Evolutionary conservation across 139 green algal genomes (phyloP).

Genomic region (Micromonas commoda): DNA sequence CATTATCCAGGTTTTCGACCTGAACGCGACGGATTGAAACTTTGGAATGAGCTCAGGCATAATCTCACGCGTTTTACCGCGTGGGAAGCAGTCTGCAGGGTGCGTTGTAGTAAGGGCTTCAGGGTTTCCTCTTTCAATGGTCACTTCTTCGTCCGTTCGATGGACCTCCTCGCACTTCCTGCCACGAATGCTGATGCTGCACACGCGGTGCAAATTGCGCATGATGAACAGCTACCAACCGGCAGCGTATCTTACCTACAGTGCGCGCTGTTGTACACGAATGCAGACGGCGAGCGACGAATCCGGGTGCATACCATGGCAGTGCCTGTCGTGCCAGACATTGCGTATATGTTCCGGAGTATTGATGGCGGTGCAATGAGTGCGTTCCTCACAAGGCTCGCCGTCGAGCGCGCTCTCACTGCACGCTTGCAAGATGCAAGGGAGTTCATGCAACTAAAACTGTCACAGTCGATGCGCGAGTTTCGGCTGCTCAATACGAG

Average conservation of each 20-base stretch:
- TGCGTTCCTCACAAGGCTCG: constrained; percentile 32
- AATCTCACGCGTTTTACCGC: constrained; percentile 78
- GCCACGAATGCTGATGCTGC: constrained; percentile 80
- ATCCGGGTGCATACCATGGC: constrained; percentile 89
- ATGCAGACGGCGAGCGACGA: constrained; percentile 76
- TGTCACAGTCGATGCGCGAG: constrained; percentile 54
- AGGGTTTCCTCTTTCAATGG: constrained; percentile 86
- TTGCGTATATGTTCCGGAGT: constrained; percentile 72
- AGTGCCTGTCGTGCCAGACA: constrained; percentile 76
- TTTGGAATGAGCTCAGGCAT: constrained; percentile 59
- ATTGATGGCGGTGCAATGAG: constrained; percentile 11
- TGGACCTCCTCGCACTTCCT: constrained; percentile 91
- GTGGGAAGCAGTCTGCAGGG: constrained; percentile 97
- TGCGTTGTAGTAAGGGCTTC: constrained; percentile 66
- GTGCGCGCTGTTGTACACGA: constrained; percentile 85
- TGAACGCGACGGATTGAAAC: constrained; percentile 60
- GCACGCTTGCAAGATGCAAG: constrained; percentile 69
- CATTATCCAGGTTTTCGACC: constrained; percentile 81
- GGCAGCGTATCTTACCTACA: constrained; percentile 67
- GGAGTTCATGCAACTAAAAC: constrained; percentile 44
- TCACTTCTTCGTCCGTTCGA: constrained; percentile 89
- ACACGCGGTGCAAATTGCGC: constrained; percentile 62
- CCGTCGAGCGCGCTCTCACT: constrained; percentile 64
- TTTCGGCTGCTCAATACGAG: constrained; percentile 71
- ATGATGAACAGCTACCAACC: constrained; percentile 77